phyloP scores from a whole-genome alignment of 768 basidiomycete species.

The Boletellus ananas region DNA sequence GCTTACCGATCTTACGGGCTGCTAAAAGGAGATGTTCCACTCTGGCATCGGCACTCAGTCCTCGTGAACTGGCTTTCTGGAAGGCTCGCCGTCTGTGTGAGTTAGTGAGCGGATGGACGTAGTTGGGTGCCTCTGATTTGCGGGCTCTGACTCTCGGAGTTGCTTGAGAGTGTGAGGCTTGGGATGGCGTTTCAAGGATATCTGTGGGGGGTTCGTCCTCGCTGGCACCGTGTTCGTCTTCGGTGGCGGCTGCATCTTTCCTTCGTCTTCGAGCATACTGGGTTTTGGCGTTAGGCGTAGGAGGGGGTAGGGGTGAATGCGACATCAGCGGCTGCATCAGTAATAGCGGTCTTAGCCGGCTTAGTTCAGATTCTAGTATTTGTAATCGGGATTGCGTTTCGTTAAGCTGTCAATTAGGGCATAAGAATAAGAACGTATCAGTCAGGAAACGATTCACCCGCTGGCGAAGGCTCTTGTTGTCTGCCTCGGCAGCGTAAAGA shows the following conservation, averaged over 20 bases:
- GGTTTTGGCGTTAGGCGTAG: constrained; percentile 22
- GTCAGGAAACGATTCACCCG: constrained; percentile 41
- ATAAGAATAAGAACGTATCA: constrained; percentile 2
- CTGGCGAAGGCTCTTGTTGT: constrained; percentile 57
- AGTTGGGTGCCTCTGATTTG: constrained; percentile 16
- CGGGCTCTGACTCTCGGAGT: constrained; percentile 24
- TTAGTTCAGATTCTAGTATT: constrained; percentile 59
- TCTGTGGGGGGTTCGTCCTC: constrained; percentile 28
- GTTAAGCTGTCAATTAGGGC: constrained; percentile 42
- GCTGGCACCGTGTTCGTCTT: constrained; percentile 25
- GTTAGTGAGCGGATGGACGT: constrained; percentile 5
- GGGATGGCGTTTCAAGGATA: constrained; percentile 16
- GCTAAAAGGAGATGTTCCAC: constrained; percentile 69
- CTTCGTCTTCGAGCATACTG: constrained; percentile 24
- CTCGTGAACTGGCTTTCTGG: constrained; percentile 24
- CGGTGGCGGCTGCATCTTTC: constrained; percentile 20
- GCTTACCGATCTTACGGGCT: constrained; percentile 63
- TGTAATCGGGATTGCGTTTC: constrained; percentile 54
- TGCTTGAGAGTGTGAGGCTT: constrained; percentile 9
- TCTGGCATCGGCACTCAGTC: constrained; percentile 59
- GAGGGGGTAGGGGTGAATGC: constrained; percentile 14
- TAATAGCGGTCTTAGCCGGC: constrained; percentile 62
- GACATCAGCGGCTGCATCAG: constrained; percentile 54
- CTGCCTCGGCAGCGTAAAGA: constrained; percentile 50
- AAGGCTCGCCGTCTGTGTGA: constrained; percentile 24